Conservation (phyloP, 2,329 filamentous ascomycete species). For the Mollisia scopiformis region DNA sequence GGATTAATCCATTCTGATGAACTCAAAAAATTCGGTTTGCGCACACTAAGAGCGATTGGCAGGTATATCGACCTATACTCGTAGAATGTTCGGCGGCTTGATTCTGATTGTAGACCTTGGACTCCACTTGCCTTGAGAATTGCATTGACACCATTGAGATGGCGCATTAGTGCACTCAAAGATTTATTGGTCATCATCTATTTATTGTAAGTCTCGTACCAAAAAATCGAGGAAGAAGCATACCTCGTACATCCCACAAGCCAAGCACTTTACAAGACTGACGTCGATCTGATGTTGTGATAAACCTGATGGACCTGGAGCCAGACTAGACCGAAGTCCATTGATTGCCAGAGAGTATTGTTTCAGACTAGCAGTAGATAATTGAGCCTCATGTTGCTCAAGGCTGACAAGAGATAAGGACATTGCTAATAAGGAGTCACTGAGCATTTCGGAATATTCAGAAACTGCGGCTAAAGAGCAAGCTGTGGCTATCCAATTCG, state of each 20-base stretch:
- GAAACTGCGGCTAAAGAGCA: constrained; percentile 5
- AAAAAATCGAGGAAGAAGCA: neutral
- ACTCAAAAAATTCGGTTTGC: constrained; percentile 10
- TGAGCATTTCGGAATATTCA: constrained; percentile 10
- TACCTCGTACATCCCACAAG: constrained; percentile 20
- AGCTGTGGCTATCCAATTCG: constrained; percentile 8
- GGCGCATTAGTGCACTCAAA: constrained; percentile 1
- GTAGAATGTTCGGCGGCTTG: constrained; percentile 15
- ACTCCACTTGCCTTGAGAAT: constrained; percentile 13
- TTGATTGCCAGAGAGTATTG: constrained; percentile 17
- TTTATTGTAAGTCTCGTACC: neutral
- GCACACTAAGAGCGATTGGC: constrained; percentile 5
- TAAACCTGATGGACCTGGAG: neutral
- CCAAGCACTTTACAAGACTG: constrained; percentile 10
- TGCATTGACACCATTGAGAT: constrained; percentile 13
- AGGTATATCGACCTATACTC: constrained; percentile 16
- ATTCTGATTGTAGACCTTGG: constrained; percentile 7
- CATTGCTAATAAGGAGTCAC: constrained; percentile 12
- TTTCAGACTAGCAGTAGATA: constrained; percentile 3
- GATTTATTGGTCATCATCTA: constrained; percentile 15
- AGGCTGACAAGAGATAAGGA: constrained; percentile 9
- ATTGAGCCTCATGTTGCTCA: neutral
- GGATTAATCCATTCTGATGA: constrained; percentile 14
- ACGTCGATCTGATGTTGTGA: constrained; percentile 11
- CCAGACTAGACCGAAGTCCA: constrained; percentile 7